Conservation (phyloP, 1,284 basidiomycete species). For the Afroboletus lepidellus region DNA sequence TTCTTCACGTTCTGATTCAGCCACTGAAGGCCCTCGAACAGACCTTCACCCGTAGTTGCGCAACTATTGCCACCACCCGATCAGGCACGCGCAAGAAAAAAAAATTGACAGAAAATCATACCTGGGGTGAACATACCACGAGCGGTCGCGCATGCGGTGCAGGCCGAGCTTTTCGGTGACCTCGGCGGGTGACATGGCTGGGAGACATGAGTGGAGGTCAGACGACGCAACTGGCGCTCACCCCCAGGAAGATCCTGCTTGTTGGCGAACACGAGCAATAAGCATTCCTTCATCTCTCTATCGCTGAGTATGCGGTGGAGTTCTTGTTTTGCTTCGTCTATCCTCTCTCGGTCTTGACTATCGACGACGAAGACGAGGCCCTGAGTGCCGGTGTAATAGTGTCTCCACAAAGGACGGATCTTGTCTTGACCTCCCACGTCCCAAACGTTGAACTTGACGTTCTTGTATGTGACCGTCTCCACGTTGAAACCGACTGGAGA, state of each 20-base stretch:
- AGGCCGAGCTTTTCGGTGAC: slow-evolving; percentile 97
- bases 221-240: slow-evolving; percentile 39
- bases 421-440: slow-evolving; percentile 99
- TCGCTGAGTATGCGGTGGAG: slow-evolving; percentile 96
- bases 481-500: slow-evolving; percentile 92
- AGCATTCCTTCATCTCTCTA: slow-evolving; percentile 97
- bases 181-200: slow-evolving; percentile 96
- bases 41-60: slow-evolving; percentile 92
- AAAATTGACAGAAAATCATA: slow-evolving; percentile 38
- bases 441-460: slow-evolving; percentile 99
- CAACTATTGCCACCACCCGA: slow-evolving; percentile 52
- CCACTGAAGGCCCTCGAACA: slow-evolving; percentile 96
- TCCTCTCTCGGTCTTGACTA: slow-evolving; percentile 88
- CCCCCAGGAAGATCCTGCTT: slow-evolving; percentile 99
- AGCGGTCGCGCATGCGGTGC: slow-evolving; percentile 93
- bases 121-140: slow-evolving; percentile 99
- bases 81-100: slow-evolving; percentile 11
- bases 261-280: slow-evolving; percentile 97
- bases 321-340: slow-evolving; percentile 96
- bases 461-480: slow-evolving; percentile 99
- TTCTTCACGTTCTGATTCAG: slow-evolving; percentile 95
- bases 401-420: slow-evolving; percentile 97
- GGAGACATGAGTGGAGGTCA: slow-evolving; percentile 6
- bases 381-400: slow-evolving; percentile 98
- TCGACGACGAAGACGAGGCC: slow-evolving; percentile 97